These are phyloP conservation scores for Giardia duodenalis DNA, from an alignment of 208 protist species.

Conservation along the genomic window DNA sequence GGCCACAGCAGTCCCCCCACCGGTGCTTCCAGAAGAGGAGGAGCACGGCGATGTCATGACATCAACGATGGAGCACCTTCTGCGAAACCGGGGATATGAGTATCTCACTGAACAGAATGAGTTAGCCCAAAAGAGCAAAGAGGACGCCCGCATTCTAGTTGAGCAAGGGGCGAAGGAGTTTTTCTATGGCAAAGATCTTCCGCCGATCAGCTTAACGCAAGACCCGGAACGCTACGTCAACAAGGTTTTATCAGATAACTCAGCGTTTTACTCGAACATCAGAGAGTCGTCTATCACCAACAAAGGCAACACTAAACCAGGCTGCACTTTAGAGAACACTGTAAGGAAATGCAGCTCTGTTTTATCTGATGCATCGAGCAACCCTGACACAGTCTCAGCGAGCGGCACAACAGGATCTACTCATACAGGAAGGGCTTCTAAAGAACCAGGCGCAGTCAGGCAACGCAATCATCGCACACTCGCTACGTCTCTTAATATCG, in stretches of 20 bases:
- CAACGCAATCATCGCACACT: background rate
- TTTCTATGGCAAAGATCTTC: background rate
- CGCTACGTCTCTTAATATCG: background rate
- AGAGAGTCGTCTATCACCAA: background rate
- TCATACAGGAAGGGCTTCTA: background rate
- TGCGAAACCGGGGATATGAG: background rate
- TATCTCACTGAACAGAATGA: background rate
- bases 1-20: background rate
- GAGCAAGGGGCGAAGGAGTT: background rate
- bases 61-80: background rate
- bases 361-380: background rate
- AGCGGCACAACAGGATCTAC: background rate
- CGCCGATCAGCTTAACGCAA: background rate
- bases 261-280: background rate
- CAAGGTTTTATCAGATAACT: background rate
- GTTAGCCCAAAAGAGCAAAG: background rate
- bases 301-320: background rate
- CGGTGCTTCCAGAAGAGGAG: background rate
- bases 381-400: background rate
- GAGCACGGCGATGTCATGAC: background rate
- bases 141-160: background rate
- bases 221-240: constrained; percentile 6
- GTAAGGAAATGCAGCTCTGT: background rate
- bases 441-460: background rate
- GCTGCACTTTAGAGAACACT: background rate